Percentiles rank a stretch among this genome's conserved stretches.
Conservation (phyloP, 2,329 filamentous ascomycete species). For the Zalaria obscura region DNA sequence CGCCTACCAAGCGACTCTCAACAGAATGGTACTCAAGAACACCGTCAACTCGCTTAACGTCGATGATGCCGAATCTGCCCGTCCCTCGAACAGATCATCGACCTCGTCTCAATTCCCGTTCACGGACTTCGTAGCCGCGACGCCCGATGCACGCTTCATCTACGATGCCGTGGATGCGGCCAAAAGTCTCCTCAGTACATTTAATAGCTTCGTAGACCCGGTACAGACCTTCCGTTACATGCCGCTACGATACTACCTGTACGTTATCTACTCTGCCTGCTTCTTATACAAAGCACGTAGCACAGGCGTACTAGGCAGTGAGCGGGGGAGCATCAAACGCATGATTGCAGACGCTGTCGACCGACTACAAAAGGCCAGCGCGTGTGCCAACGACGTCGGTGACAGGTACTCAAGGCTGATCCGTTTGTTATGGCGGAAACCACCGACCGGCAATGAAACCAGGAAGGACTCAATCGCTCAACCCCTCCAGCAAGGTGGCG, state of each 20-base stretch:
- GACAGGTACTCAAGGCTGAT: constrained; percentile 47
- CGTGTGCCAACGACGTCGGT: constrained; percentile 44
- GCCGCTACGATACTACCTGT: constrained; percentile 50
- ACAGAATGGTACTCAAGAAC: constrained; percentile 9
- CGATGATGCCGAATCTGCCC: neutral
- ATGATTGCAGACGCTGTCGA: constrained; percentile 45
- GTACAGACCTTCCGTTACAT: constrained; percentile 46
- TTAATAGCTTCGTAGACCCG: constrained; percentile 46
- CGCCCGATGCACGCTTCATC: constrained; percentile 51
- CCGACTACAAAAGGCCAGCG: constrained; percentile 43
- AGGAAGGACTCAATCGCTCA: neutral
- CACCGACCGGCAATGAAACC: constrained; percentile 5
- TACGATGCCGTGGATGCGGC: constrained; percentile 52
- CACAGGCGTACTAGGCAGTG: constrained; percentile 43
- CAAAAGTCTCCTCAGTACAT: constrained; percentile 44
- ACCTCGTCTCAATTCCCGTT: constrained; percentile 28
- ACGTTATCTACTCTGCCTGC: constrained; percentile 48
- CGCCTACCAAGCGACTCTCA: constrained; percentile 40
- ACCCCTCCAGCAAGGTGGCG: constrained; percentile 8
- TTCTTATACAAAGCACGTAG: constrained; percentile 51
- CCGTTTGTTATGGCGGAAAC: constrained; percentile 43
- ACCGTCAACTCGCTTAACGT: constrained; percentile 26
- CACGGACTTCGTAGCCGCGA: constrained; percentile 38
- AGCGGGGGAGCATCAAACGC: constrained; percentile 40
- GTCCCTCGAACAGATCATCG: constrained; percentile 10